Conservation (phyloP, 805 yeast species). For the Starmerella kuoi region DNA sequence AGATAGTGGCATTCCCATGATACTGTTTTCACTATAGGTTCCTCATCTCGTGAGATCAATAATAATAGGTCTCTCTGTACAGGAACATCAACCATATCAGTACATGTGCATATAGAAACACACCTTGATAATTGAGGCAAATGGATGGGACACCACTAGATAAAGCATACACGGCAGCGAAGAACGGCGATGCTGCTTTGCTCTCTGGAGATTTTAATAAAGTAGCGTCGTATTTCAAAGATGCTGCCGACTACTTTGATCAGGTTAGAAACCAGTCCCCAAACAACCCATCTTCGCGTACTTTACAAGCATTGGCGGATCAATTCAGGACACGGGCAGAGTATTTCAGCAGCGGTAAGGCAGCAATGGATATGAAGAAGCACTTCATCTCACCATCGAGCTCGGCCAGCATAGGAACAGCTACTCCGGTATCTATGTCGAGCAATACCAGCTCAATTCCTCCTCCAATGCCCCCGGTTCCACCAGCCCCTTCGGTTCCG, state of each 20-base stretch:
- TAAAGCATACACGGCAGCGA: slow-evolving; percentile 41
- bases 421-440: slow-evolving; percentile 9
- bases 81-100: too few species aligned
- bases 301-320: slow-evolving; percentile 26
- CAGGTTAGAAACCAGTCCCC: slow-evolving; percentile 23
- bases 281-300: slow-evolving; percentile 27
- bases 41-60: too few species aligned
- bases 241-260: slow-evolving; percentile 31
- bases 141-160: slow-evolving; percentile 23
- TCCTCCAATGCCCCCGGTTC: background rate
- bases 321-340: slow-evolving; percentile 27
- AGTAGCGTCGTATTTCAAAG: slow-evolving; percentile 33
- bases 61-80: too few species aligned
- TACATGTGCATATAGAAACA: too few species aligned
- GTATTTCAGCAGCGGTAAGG: slow-evolving; percentile 25
- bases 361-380: slow-evolving; percentile 10
- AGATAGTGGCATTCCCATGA: too few species aligned
- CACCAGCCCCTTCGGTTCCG: background rate
- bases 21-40: too few species aligned
- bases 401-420: slow-evolving; percentile 20
- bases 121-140: too few species aligned
- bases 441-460: background rate
- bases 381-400: slow-evolving; percentile 1
- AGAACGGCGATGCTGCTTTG: slow-evolving; percentile 41
- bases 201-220: slow-evolving; percentile 33